Evolutionary conservation across 306 rosid species (phyloP).

Genomic region (Cucumis hystrix): DNA sequence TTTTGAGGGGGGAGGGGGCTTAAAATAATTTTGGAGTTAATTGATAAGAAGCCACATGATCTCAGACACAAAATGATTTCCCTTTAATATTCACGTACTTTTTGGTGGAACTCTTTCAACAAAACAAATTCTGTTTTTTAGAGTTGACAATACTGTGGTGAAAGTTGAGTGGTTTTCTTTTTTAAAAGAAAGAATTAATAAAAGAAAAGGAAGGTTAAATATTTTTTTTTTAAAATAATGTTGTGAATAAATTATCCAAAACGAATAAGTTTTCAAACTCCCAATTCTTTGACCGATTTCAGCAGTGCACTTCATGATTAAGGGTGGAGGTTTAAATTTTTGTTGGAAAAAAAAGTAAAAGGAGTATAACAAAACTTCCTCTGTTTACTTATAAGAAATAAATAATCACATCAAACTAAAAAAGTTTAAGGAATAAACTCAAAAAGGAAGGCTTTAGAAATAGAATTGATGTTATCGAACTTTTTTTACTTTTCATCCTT

Average conservation of each 20-base stretch:
- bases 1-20: no score
- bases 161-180: neutral
- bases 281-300: neutral
- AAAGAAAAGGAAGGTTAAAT: neutral
- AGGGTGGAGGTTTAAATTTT: no score
- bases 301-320: neutral
- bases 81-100: no score
- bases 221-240: neutral
- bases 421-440: neutral
- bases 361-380: neutral
- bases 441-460: neutral
- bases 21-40: no score
- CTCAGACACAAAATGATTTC: no score
- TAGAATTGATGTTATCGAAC: no score
- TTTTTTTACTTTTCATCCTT: no score
- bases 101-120: neutral
- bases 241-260: neutral
- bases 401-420: neutral
- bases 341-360: no score
- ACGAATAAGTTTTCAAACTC: neutral
- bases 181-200: no score
- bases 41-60: no score
- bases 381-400: neutral
- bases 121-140: no score
- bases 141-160: neutral